These are phyloP conservation scores for Pseudocercospora fijiensis DNA, from an alignment of 2,329 filamentous ascomycete species.

Conservation along the genomic window DNA sequence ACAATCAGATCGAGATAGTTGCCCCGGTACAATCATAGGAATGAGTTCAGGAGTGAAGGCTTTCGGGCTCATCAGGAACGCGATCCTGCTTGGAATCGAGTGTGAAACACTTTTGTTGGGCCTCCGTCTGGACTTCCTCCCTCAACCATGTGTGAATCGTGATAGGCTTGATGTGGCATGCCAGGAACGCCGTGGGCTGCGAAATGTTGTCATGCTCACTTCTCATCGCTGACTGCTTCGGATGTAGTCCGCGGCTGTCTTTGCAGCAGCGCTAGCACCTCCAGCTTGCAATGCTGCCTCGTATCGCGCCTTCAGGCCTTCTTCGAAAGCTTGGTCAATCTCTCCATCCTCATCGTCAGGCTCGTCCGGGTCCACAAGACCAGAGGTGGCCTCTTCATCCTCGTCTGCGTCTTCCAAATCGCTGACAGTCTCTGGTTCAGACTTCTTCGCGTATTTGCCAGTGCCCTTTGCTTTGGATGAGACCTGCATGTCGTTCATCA, in stretches of 20 bases:
- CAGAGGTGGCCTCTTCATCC: conserved; percentile 46
- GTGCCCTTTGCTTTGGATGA: conserved; percentile 42
- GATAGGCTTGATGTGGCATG: background rate
- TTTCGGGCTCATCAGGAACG: background rate
- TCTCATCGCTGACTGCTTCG: conserved; percentile 27
- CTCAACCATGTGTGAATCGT: background rate
- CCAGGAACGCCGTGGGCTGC: background rate
- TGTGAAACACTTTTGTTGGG: background rate
- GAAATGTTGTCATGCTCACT: background rate
- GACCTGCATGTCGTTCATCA: conserved; percentile 90
- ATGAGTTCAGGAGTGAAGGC: background rate
- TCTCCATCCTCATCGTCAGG: conserved; percentile 51
- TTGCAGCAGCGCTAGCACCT: conserved; percentile 18
- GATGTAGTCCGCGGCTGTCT: conserved; percentile 25
- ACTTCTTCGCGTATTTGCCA: conserved; percentile 38
- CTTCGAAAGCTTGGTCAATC: conserved; percentile 58
- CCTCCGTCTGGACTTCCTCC: background rate
- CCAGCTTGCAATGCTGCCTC: conserved; percentile 62
- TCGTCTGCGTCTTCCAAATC: conserved; percentile 56
- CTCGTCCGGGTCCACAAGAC: conserved; percentile 54
- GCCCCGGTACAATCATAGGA: background rate
- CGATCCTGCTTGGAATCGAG: background rate
- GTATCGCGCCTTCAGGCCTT: conserved; percentile 73
- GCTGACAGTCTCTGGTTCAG: conserved; percentile 52
- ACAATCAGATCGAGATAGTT: conserved; percentile 2